These are phyloP conservation scores for Cunninghamia lanceolata DNA, from an alignment of 75 land plant species.

Conservation along the genomic window DNA sequence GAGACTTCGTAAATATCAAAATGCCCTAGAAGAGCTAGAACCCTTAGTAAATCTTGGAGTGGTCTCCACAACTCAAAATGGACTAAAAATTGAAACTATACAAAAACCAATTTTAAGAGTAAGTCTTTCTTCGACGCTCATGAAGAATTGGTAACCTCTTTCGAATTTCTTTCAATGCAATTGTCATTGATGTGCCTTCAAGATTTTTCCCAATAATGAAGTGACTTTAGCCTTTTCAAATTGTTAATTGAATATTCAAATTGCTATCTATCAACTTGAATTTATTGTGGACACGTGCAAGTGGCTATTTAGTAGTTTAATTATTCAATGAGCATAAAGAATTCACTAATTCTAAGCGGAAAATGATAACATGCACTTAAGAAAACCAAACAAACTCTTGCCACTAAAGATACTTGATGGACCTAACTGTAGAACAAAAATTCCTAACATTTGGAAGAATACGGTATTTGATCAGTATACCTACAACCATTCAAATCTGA, in stretches of 20 bases:
- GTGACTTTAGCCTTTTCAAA: not conserved
- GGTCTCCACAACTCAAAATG: slow-evolving; percentile 13
- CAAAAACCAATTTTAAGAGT: slow-evolving; percentile 26
- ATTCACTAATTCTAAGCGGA: not conserved
- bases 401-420: too few species aligned
- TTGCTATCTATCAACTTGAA: not conserved
- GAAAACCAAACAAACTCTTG: too few species aligned
- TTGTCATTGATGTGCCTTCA: not conserved
- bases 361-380: not conserved
- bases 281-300: not conserved
- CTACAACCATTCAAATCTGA: too few species aligned
- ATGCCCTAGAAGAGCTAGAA: slow-evolving; percentile 22
- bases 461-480: too few species aligned
- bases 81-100: slow-evolving; percentile 21
- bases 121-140: not conserved
- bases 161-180: not conserved
- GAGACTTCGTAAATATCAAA: slow-evolving; percentile 8
- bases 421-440: too few species aligned
- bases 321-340: not conserved
- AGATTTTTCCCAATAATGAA: not conserved
- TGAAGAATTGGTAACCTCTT: slow-evolving; percentile 3
- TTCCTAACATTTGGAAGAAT: too few species aligned
- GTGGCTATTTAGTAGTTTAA: not conserved
- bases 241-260: not conserved
- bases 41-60: slow-evolving; percentile 22